A percentile compares a stretch with the other conserved stretches of the same genome.
phyloP scores from a whole-genome alignment of 1,139 yeast genomes.

The Pichia kudriavzevii region DNA sequence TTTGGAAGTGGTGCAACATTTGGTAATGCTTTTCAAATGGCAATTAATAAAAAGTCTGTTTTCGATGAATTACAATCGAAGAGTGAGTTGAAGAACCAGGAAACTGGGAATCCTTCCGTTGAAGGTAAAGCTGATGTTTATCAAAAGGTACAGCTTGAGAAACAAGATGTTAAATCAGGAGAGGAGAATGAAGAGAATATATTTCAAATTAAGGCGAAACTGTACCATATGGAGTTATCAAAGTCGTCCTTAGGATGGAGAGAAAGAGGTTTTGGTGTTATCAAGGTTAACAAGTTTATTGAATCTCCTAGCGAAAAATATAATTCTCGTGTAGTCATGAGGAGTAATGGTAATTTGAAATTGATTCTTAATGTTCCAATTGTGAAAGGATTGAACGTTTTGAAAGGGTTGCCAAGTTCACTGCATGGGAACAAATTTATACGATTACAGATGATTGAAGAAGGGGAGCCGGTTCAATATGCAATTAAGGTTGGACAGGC shows the following conservation, averaged over 20 bases:
- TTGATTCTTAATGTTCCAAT: conserved; percentile 76
- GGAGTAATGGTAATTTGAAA: conserved; percentile 79
- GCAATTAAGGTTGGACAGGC: conserved; percentile 66
- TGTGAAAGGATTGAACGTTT: conserved; percentile 45
- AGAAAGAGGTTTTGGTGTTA: conserved; percentile 84
- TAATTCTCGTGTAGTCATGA: conserved; percentile 68
- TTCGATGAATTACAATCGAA: conserved; percentile 34
- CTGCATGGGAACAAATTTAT: conserved; percentile 70
- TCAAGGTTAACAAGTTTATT: conserved; percentile 65
- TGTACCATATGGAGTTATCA: conserved; percentile 66
- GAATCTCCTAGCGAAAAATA: conserved; percentile 28
- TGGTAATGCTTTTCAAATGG: conserved; percentile 49
- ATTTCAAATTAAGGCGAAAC: conserved; percentile 66
- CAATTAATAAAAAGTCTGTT: conserved; percentile 45
- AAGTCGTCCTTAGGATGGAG: conserved; percentile 79
- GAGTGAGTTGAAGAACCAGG: conserved; percentile 17
- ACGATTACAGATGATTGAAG: conserved; percentile 40
- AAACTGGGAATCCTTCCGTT: conserved; percentile 10
- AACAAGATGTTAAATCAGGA: conserved; percentile 67
- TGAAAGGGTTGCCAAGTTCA: conserved; percentile 82
- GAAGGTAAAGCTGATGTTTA: conserved; percentile 26
- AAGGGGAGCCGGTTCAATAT: conserved; percentile 69
- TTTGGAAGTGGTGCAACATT: conserved; percentile 59
- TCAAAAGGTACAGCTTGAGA: conserved; percentile 44
- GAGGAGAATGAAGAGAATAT: conserved; percentile 78